A percentile compares a stretch with the other conserved stretches of the same genome.
Conservation (phyloP, 768 basidiomycete genomes). For the Phanerodontia chrysosporium region DNA sequence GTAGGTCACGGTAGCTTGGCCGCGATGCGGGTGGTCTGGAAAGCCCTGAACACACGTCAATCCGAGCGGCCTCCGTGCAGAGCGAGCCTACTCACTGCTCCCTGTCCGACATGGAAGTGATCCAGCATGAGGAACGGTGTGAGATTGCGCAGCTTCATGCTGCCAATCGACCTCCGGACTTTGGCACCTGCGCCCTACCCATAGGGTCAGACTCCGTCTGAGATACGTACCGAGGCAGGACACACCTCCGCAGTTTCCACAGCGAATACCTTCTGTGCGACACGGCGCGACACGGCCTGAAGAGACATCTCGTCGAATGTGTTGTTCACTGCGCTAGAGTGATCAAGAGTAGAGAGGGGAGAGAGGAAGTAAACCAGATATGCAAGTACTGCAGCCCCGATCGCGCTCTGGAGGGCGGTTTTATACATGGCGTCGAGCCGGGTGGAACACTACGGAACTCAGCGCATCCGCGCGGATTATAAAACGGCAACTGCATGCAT, state of each 20-base stretch:
- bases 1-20: slow-evolving; percentile 86
- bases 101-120: slow-evolving; percentile 68
- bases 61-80: neutral
- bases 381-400: slow-evolving; percentile 11
- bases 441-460: slow-evolving; percentile 7
- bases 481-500: neutral
- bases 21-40: slow-evolving; percentile 91
- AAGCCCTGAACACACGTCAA: slow-evolving; percentile 52
- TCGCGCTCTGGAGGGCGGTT: slow-evolving; percentile 6
- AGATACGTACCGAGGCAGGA: neutral
- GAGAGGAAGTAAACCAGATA: slow-evolving; percentile 4
- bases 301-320: slow-evolving; percentile 24
- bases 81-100: slow-evolving; percentile 48
- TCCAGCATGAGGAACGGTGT: slow-evolving; percentile 91
- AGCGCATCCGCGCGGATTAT: slow-evolving; percentile 1
- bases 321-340: neutral
- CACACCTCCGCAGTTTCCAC: slow-evolving; percentile 67
- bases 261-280: slow-evolving; percentile 74
- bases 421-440: slow-evolving; percentile 17
- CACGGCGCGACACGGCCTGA: slow-evolving; percentile 53
- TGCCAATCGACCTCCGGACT: slow-evolving; percentile 86
- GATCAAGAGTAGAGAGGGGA: neutral
- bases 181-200: slow-evolving; percentile 71
- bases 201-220: slow-evolving; percentile 1
- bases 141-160: slow-evolving; percentile 66